Percentiles rank a stretch among this genome's conserved stretches.
These are phyloP conservation scores for Purpureocillium lavendulum DNA, from an alignment of 2,329 filamentous ascomycete species.

Conservation along the genomic window DNA sequence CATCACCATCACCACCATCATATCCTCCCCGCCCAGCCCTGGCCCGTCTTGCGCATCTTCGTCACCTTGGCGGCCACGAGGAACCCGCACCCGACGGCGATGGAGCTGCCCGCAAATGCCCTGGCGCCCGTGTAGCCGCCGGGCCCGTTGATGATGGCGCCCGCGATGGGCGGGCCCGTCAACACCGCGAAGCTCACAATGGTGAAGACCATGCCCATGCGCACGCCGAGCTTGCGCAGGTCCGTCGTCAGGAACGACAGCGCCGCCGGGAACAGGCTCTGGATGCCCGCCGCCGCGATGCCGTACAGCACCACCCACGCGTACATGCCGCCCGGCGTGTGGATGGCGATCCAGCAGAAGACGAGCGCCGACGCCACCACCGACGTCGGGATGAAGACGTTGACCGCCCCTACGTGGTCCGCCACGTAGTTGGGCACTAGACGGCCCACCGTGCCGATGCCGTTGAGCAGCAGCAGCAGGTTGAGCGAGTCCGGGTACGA, in stretches of 20 bases:
- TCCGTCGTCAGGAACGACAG: constrained; percentile 47
- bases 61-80: constrained; percentile 28
- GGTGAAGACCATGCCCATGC: constrained; percentile 52
- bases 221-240: constrained; percentile 39
- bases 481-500: constrained; percentile 45
- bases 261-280: constrained; percentile 54
- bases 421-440: constrained; percentile 50
- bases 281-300: constrained; percentile 50
- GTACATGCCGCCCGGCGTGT: constrained; percentile 42
- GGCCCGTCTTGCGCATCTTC: constrained; percentile 26
- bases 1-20: too few relatives aligned
- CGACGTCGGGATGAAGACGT: constrained; percentile 44
- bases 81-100: constrained; percentile 29
- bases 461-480: constrained; percentile 58
- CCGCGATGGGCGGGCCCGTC: constrained; percentile 42
- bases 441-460: constrained; percentile 49
- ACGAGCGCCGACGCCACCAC: constrained; percentile 32
- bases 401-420: constrained; percentile 51
- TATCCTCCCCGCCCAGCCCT: constrained; percentile 32
- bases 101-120: constrained; percentile 31
- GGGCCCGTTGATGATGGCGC: constrained; percentile 33
- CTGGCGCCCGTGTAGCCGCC: constrained; percentile 40
- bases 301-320: constrained; percentile 56
- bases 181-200: constrained; percentile 46
- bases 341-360: constrained; percentile 52